Evolutionary conservation across 495 filamentous ascomycete species (phyloP).

Genomic region (Thermothielavioides terrestris): DNA sequence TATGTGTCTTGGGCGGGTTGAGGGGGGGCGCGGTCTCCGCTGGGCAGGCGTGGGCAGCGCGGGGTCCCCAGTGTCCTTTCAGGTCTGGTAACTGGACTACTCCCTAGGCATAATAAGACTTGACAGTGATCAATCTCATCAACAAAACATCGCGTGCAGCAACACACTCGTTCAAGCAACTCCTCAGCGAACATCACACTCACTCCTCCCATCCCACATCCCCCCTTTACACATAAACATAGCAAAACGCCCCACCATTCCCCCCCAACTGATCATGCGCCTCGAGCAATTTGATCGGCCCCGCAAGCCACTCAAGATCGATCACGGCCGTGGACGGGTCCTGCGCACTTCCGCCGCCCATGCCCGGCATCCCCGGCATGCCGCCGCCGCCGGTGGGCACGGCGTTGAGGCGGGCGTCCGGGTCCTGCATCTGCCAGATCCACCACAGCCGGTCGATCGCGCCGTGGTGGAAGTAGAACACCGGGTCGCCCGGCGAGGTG

Average conservation of each 20-base stretch:
- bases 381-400: conserved; percentile 10
- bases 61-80: neutral
- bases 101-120: no score
- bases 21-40: no score
- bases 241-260: conserved; percentile 27
- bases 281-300: conserved; percentile 24
- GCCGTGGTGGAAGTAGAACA: conserved; percentile 56
- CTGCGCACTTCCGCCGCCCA: no score
- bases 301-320: conserved; percentile 29
- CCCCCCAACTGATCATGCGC: conserved; percentile 31
- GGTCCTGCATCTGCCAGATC: conserved; percentile 48
- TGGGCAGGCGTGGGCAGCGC: neutral
- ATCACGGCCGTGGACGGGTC: no score
- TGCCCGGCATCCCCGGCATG: conserved; percentile 11
- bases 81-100: no score
- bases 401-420: conserved; percentile 14
- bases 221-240: conserved; percentile 26
- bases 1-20: no score
- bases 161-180: no score
- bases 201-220: neutral
- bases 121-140: no score
- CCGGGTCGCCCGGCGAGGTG: conserved; percentile 50
- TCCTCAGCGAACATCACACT: no score
- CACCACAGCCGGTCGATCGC: conserved; percentile 55
- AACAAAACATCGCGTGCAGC: no score